phyloP scores from a whole-genome alignment of 352 stramenopile genomes.

The Pythium aphanidermatum region DNA sequence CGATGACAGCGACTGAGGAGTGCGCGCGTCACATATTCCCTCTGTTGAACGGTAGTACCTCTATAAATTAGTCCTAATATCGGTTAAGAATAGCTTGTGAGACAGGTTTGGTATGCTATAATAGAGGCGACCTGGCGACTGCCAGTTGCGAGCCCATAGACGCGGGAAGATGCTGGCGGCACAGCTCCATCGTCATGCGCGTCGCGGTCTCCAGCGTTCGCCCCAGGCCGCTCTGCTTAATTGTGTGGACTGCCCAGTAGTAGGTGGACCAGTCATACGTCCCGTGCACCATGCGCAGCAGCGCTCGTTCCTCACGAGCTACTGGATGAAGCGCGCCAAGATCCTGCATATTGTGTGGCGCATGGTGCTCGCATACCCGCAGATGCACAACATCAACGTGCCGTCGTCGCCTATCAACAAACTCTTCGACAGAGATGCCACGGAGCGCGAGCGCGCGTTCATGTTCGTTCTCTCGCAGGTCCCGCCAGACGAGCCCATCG shows the following conservation, averaged over 20 bases:
- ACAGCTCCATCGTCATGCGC: no score
- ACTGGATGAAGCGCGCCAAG: constrained; percentile 27
- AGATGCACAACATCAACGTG: constrained; percentile 28
- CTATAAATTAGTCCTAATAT: constrained; percentile 1
- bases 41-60: no score
- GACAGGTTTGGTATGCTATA: background rate
- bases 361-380: constrained; percentile 28
- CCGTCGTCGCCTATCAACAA: constrained; percentile 21
- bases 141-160: no score
- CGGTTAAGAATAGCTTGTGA: background rate
- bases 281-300: background rate
- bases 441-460: constrained; percentile 30
- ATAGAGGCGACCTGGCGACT: no score
- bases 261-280: background rate
- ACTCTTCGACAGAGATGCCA: constrained; percentile 22
- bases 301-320: constrained; percentile 6
- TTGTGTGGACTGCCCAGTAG: background rate
- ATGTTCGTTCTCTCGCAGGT: constrained; percentile 42
- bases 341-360: constrained; percentile 34
- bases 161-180: no score
- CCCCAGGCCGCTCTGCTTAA: background rate
- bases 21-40: constrained; percentile 8
- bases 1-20: constrained; percentile 1
- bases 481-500: constrained; percentile 32
- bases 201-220: background rate